Evolutionary conservation across 1,139 yeast genomes (phyloP).

Genomic region (Lodderomyces pseudojiufengensis): DNA sequence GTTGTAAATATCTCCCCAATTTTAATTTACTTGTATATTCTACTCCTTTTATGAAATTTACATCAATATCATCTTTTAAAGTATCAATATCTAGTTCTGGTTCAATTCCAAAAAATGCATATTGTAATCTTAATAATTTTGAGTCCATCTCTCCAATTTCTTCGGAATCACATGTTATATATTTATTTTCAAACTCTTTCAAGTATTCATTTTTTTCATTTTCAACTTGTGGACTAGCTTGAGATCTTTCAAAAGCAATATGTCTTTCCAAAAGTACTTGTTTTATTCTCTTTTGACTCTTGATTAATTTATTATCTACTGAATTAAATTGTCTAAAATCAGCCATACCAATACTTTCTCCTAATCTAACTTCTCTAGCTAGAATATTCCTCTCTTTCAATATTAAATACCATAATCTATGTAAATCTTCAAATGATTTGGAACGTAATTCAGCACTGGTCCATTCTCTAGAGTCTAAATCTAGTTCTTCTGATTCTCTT

Average conservation of each 20-base stretch:
- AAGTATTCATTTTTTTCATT: slow-evolving; percentile 46
- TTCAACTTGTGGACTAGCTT: slow-evolving; percentile 34
- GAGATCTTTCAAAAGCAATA: slow-evolving; percentile 63
- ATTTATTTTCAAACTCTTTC: slow-evolving; percentile 54
- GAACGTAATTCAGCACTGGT: slow-evolving; percentile 81
- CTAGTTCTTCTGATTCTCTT: slow-evolving; percentile 54
- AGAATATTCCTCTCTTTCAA: slow-evolving; percentile 78
- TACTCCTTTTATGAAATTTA: slow-evolving; percentile 61
- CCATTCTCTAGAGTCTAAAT: slow-evolving; percentile 74
- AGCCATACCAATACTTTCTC: slow-evolving; percentile 26
- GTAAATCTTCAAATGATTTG: slow-evolving; percentile 88
- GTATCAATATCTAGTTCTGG: slow-evolving; percentile 43
- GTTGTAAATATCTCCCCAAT: slow-evolving; percentile 31
- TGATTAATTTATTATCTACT: slow-evolving; percentile 34
- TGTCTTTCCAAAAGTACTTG: slow-evolving; percentile 87
- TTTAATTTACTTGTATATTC: slow-evolving; percentile 65
- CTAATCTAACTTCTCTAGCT: slow-evolving; percentile 65
- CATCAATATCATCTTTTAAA: slow-evolving; percentile 48
- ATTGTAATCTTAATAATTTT: slow-evolving; percentile 72
- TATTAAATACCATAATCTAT: slow-evolving; percentile 84
- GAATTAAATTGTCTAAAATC: slow-evolving; percentile 25
- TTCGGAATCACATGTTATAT: slow-evolving; percentile 53
- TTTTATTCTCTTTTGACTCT: slow-evolving; percentile 59
- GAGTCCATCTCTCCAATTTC: slow-evolving; percentile 63
- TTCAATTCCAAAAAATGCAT: slow-evolving; percentile 74